phyloP scores from a whole-genome alignment of 2,329 filamentous ascomycete genomes.

The Acrocalymma vagum region DNA sequence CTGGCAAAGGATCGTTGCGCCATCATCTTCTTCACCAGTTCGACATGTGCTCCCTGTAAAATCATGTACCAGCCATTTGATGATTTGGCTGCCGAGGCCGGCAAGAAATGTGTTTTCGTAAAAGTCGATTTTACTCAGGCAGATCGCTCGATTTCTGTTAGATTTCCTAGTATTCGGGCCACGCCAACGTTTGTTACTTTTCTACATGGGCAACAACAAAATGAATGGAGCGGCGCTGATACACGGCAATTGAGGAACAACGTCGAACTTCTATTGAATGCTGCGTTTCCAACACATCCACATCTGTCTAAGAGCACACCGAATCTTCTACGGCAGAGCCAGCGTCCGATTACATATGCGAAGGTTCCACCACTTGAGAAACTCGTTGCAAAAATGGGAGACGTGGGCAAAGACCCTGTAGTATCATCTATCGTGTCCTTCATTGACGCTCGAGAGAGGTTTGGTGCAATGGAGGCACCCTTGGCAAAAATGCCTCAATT shows the following conservation, averaged over 20 bases:
- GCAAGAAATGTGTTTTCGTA: constrained; percentile 74
- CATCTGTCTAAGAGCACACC: constrained; percentile 78
- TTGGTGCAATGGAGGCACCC: constrained; percentile 70
- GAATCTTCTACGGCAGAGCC: constrained; percentile 69
- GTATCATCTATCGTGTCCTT: constrained; percentile 75
- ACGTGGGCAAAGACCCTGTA: constrained; percentile 64
- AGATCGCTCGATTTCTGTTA: constrained; percentile 67
- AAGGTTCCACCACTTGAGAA: constrained; percentile 87
- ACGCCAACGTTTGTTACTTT: constrained; percentile 93
- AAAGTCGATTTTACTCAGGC: constrained; percentile 81
- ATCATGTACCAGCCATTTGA: constrained; percentile 83
- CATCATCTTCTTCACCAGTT: constrained; percentile 91
- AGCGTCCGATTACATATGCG: constrained; percentile 75
- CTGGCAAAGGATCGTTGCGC: constrained; percentile 73
- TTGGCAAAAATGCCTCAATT: constrained; percentile 76
- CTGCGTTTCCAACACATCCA: constrained; percentile 78
- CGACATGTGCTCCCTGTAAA: constrained; percentile 86
- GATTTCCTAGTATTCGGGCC: constrained; percentile 70
- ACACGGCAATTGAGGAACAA: constrained; percentile 73
- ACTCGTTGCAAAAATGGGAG: constrained; percentile 79
- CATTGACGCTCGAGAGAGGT: constrained; percentile 67
- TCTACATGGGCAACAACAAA: constrained; percentile 75
- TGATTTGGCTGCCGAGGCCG: constrained; percentile 77
- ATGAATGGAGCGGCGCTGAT: constrained; percentile 83
- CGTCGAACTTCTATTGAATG: constrained; percentile 75